Conservation (phyloP, 2,329 filamentous ascomycete genomes). For the Fusarium cyanostomum region DNA sequence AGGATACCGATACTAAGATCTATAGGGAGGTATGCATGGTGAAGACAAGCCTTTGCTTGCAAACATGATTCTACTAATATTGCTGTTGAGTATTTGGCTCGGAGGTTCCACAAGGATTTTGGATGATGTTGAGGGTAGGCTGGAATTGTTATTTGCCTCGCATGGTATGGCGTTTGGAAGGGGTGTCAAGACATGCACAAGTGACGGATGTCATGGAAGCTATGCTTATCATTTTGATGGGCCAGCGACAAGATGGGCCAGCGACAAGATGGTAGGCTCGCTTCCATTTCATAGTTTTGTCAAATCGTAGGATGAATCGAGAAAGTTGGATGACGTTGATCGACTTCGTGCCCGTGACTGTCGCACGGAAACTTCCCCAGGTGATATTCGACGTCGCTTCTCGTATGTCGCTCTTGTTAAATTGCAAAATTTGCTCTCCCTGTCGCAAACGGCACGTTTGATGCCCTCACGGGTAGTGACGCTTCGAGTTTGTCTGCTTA, state of each 20-base stretch:
- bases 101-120: slow-evolving; percentile 21
- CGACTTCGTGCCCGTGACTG: not conserved
- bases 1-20: slow-evolving; percentile 47
- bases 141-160: slow-evolving; percentile 38
- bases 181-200: slow-evolving; percentile 32
- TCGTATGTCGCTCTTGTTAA: not conserved
- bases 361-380: not conserved
- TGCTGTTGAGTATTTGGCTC: slow-evolving; percentile 2
- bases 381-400: not conserved
- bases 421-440: no score
- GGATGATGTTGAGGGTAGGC: slow-evolving; percentile 29
- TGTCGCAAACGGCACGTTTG: not conserved
- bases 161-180: slow-evolving; percentile 44
- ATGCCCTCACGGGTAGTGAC: not conserved
- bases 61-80: slow-evolving; percentile 26
- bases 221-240: slow-evolving; percentile 28
- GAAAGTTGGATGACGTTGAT: not conserved
- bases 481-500: not conserved
- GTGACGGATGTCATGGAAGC: slow-evolving; percentile 26
- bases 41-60: not conserved
- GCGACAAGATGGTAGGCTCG: slow-evolving; percentile 2
- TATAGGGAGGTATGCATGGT: not conserved
- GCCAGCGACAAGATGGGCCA: not conserved
- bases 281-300: slow-evolving; percentile 11
- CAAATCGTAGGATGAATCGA: slow-evolving; percentile 3